Conservation (phyloP, 1,139 yeast species). For the Pichia terricola region DNA sequence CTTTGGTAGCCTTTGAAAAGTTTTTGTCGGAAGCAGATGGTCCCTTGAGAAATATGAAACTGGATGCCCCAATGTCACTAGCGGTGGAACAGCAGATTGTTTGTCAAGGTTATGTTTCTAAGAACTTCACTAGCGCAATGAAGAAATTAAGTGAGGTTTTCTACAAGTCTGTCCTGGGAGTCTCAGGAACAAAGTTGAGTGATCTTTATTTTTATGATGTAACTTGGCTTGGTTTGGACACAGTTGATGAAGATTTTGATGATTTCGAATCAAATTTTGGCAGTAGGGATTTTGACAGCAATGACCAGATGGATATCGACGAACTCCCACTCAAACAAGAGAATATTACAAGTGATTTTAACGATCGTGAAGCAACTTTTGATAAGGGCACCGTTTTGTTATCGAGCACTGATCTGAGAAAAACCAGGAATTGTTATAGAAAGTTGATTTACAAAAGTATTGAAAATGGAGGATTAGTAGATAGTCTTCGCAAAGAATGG, state of each 20-base stretch:
- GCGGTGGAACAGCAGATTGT: slow-evolving; percentile 57
- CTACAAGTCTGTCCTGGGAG: slow-evolving; percentile 28
- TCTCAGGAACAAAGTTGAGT: slow-evolving; percentile 35
- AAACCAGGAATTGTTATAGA: slow-evolving; percentile 12
- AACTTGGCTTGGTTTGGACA: slow-evolving; percentile 50
- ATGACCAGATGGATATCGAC: too few species aligned
- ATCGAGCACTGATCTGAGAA: slow-evolving; percentile 12
- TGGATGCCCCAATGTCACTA: slow-evolving; percentile 30
- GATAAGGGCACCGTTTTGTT: neutral
- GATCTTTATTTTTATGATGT: slow-evolving; percentile 60
- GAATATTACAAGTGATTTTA: too few species aligned
- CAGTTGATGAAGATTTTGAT: slow-evolving; percentile 7
- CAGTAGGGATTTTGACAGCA: too few species aligned
- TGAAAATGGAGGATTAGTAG: slow-evolving; percentile 21
- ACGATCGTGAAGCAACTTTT: too few species aligned
- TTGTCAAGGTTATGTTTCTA: slow-evolving; percentile 51
- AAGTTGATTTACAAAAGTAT: slow-evolving; percentile 15
- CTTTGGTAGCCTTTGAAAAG: slow-evolving; percentile 51
- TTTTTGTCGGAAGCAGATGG: slow-evolving; percentile 47
- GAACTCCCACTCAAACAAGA: too few species aligned
- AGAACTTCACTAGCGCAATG: slow-evolving; percentile 32
- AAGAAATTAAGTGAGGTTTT: slow-evolving; percentile 27
- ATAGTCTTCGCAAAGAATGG: slow-evolving; percentile 21
- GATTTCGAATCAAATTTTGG: neutral
- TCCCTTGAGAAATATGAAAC: slow-evolving; percentile 24